Evolutionary conservation across 805 yeast genomes (phyloP), one percentile per base, ranked within the genome.

Genomic region (Zygoascus ofunaensis): DNA sequence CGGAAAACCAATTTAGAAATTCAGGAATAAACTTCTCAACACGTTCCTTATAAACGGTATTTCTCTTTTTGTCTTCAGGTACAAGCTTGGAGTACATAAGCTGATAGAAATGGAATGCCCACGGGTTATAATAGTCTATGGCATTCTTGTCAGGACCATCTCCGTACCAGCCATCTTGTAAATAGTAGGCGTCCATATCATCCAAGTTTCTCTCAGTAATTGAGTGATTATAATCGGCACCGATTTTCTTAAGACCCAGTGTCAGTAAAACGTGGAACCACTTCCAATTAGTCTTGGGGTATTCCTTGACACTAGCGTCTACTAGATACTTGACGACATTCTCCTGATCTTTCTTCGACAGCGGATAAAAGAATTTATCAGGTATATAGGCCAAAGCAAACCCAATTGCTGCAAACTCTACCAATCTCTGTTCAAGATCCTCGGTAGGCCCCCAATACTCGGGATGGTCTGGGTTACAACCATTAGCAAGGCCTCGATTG

Each of bases 121-220:
- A 61, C 7, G 61, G 51, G 40, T 59, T 57, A 43, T 61, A 61
- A 47, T 61, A 55, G 42, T 61, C 65, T 33, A 59, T 54, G n/a
- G 28, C 28, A 17, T 43, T 46, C 21, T 24, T 35, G 8, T 23
- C 28, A 30, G 39, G 36, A 18, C 65, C 65, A 51, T 61, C 65
- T 17, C 58, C 52, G 45, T 60, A 61, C 64, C 63, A 61, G 2
- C 65, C 65, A 37, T 59, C 62, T 5, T 45, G 47, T 18, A 61
- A 30, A 40, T 61, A 58, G 40, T 51, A 49, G 3, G 26, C 22
- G 23, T 60, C 60, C 5, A 61, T 32, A 15, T 50, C 51, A 15
- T 55, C 51, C n/a, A 61, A 40, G 23, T 55, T 45, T 7, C 45
- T 47, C 15, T 52, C 51, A 14, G 52, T 48, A 4, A 39, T 33